phyloP scores from a whole-genome alignment of 805 yeast species.

The Ogataea zsoltii region DNA sequence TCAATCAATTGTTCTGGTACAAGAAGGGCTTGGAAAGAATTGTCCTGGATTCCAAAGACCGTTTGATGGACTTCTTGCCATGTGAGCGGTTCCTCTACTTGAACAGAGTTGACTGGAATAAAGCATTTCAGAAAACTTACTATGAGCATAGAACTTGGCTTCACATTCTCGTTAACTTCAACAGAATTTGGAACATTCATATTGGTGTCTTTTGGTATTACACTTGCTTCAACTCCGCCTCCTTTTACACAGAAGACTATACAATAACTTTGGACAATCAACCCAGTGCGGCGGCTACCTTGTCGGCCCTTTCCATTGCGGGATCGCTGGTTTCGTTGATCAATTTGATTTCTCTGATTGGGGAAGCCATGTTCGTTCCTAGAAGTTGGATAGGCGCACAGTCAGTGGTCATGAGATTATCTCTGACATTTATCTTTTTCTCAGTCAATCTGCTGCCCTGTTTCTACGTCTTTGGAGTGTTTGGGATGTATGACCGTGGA shows the following conservation, averaged over 20 bases:
- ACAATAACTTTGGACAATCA: constrained; percentile 53
- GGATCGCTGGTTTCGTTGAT: constrained; percentile 63
- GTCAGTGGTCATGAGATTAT: constrained; percentile 51
- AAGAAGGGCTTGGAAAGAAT: constrained; percentile 65
- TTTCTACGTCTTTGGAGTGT: constrained; percentile 46
- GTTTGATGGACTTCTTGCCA: constrained; percentile 54
- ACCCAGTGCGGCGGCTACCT: constrained; percentile 56
- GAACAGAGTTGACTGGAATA: constrained; percentile 62
- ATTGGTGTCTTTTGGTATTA: constrained; percentile 75
- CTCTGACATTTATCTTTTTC: constrained; percentile 43
- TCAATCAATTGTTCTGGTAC: constrained; percentile 87
- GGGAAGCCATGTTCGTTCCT: constrained; percentile 67
- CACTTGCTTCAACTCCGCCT: constrained; percentile 66
- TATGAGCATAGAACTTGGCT: constrained; percentile 75
- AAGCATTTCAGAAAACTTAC: constrained; percentile 72
- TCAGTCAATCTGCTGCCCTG: constrained; percentile 51
- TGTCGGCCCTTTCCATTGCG: constrained; percentile 65
- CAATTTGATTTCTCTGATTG: constrained; percentile 53
- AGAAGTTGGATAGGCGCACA: constrained; percentile 73
- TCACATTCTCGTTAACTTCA: constrained; percentile 71
- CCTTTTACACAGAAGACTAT: constrained; percentile 63
- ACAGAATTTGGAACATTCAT: constrained; percentile 79
- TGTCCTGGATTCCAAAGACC: constrained; percentile 41
- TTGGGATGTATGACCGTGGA: constrained; percentile 36
- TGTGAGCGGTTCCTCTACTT: constrained; percentile 57